Base-by-base conservation (phyloP, 352 stramenopile genomes). In the Phytopythium sindhum region DNA sequence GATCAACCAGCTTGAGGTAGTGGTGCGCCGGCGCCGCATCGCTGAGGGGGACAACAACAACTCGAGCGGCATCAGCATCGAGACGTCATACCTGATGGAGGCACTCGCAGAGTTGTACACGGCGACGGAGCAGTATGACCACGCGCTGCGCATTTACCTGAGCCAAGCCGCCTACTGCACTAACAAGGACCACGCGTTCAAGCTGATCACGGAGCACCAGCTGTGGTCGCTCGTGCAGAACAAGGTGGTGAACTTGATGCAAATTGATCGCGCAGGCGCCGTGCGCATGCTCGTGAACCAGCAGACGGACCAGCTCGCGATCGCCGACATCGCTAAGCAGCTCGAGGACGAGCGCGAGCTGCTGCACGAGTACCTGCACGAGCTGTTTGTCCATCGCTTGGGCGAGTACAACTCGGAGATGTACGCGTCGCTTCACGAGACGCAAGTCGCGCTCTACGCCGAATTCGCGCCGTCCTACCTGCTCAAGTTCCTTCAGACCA, bases 181-280 rank as follows among this genome's bases (percentile, higher is more conserved):
- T 11, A 91, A 92, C 77, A 95, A 95, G 66, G 86, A 93, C 37
- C 81, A 90, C 45, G 86, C 80, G 19, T 95, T 95, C 61, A 88
- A 90, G 68, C 73, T 95, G 50, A 93, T 95, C 69, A 80, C 72
- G 0, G 86, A 95, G 57, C 86, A 95, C 56, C 84, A 92, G 57
- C 51, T 95, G 35, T 95, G 86, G 86, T 68, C 80, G 7, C 68
- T 92, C 5, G 84, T 95, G 44, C 75, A 86, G 21, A 81, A 90
- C 61, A 95, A 95, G 60, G 81, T 95, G 26, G 61, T 69, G 1
- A 93, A 90, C 47, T 47, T 95, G 12, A 87, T 93, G 73, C 79
- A 86, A 37, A 92, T 95, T 48, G 86, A 95, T 56, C 84, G 81
- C 29, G 56, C 73, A 0, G 81, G 75, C 15, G 82, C 86, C 12